A percentile compares a stretch with the other conserved stretches of the same genome.
Conservation (phyloP, 2,329 filamentous ascomycete genomes). For the Sordariomycetes sp. region DNA sequence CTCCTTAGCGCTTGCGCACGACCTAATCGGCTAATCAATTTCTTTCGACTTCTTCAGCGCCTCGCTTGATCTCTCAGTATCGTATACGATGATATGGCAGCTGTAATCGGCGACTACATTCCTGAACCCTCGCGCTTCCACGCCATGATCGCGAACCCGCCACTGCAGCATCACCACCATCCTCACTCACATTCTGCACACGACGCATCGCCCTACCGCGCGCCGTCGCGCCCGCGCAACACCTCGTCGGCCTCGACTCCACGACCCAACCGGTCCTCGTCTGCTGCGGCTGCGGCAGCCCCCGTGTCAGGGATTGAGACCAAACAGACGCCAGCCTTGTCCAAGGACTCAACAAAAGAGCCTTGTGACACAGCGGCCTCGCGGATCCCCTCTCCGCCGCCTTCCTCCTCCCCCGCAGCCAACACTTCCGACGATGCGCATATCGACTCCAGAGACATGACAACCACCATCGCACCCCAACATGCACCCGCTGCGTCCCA, state of each 20-base stretch:
- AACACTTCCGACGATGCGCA: slow-evolving; percentile 33
- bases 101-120: slow-evolving; percentile 62
- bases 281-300: too few relatives aligned
- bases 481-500: slow-evolving; percentile 2
- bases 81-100: slow-evolving; percentile 54
- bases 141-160: slow-evolving; percentile 53
- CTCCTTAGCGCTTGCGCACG: too few relatives aligned
- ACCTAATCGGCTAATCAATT: too few relatives aligned
- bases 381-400: slow-evolving; percentile 43
- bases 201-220: slow-evolving; percentile 19
- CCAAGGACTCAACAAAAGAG: too few relatives aligned
- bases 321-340: slow-evolving; percentile 1
- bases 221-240: slow-evolving; percentile 7
- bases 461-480: slow-evolving; percentile 4
- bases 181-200: slow-evolving; percentile 23
- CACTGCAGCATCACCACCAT: slow-evolving; percentile 34
- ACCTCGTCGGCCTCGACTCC: slow-evolving; percentile 5
- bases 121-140: slow-evolving; percentile 63
- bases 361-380: slow-evolving; percentile 28
- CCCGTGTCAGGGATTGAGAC: too few relatives aligned
- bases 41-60: too few relatives aligned
- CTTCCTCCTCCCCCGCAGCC: slow-evolving; percentile 40
- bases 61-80: too few relatives aligned
- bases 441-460: slow-evolving; percentile 34
- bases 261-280: slow-evolving; percentile 4